Base-by-base conservation (phyloP, 2,329 filamentous ascomycete species). In the Xylariomycetidae sp. region DNA sequence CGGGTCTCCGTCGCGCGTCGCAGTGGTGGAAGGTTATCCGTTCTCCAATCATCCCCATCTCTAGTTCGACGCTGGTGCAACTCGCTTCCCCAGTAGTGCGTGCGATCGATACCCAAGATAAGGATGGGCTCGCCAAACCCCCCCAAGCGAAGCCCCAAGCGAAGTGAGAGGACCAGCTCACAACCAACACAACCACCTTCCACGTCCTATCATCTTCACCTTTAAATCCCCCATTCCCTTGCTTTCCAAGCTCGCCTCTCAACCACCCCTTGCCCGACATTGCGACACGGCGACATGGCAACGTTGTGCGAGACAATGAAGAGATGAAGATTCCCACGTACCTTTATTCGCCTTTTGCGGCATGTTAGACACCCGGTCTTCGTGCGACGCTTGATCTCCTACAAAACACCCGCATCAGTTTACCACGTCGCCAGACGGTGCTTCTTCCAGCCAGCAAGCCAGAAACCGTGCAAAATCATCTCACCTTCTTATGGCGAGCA, bases 301-400 rank as follows among this genome's bases (percentile, higher is more conserved):
- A 23, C 20, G 8, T 23, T 23, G 20, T 23, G 20, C 20, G n/a
- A 18, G 35, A 19, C 10, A 31, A 24, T 19, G 25, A n/a, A 36
- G 25, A 25, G 20, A 39, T 8, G 12, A 31, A 29, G 15, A 18
- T 31, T 35, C 37, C 38, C 37, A 63, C 71, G 54, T 58, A 77
- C 74, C 73, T 78, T 78, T 53, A 78, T 77, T 47, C 74, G 64
- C 46, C 74, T 67, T 50, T 76, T 76, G 36, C 74, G 70, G 56
- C 74, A 78, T 27, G 74, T 78, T 53, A 78, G 56, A 45, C 74
- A 78, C n/a, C 74, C 74, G 2, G 74, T 78, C 55, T 78, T 78
- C 29, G 74, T 78, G 47, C 74, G 68, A 40, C 74, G 68, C 55
- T 77, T 78, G 50, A 78, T 78, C 54, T 78, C 74, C 74, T 78